Evolutionary conservation across 1,284 basidiomycete species (phyloP).

Genomic region (Pyrrhoderma lamaoense): DNA sequence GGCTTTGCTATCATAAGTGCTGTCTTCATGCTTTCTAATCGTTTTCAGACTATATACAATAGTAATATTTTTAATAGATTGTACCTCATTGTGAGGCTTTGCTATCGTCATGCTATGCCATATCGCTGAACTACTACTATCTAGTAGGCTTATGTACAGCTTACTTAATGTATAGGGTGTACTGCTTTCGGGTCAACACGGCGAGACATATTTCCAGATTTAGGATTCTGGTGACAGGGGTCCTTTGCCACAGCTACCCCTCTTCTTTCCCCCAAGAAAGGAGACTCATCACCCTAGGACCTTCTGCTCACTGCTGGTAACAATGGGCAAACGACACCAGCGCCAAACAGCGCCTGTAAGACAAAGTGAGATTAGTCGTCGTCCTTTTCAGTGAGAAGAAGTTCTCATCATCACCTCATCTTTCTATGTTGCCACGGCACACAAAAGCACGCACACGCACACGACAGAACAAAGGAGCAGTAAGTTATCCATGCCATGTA

Average conservation of each 20-base stretch:
- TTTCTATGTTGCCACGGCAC: slow-evolving; percentile 9
- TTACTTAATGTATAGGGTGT: neutral
- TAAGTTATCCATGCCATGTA: too few relatives aligned
- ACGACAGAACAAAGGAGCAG: slow-evolving; percentile 18
- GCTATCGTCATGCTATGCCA: too few relatives aligned
- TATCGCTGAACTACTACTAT: too few relatives aligned
- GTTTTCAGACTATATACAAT: too few relatives aligned
- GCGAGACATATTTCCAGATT: slow-evolving; percentile 4
- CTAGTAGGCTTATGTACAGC: neutral
- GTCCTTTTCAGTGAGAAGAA: too few relatives aligned
- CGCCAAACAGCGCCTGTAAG: slow-evolving; percentile 14
- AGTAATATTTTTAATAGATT: too few relatives aligned
- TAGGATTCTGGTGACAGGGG: neutral
- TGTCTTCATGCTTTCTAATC: too few relatives aligned
- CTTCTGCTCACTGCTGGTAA: slow-evolving; percentile 1
- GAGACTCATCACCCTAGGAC: too few relatives aligned
- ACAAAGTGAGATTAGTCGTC: slow-evolving; percentile 16
- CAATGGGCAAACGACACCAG: slow-evolving; percentile 18
- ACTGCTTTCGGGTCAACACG: slow-evolving; percentile 1
- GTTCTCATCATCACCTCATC: neutral
- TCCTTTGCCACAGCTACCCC: slow-evolving; percentile 9
- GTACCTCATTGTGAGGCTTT: too few relatives aligned
- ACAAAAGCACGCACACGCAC: slow-evolving; percentile 16
- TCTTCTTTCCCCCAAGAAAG: neutral
- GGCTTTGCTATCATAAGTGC: too few relatives aligned